phyloP scores from a whole-genome alignment of 2,329 filamentous ascomycete genomes.

The Ceratocystis smalleyi region DNA sequence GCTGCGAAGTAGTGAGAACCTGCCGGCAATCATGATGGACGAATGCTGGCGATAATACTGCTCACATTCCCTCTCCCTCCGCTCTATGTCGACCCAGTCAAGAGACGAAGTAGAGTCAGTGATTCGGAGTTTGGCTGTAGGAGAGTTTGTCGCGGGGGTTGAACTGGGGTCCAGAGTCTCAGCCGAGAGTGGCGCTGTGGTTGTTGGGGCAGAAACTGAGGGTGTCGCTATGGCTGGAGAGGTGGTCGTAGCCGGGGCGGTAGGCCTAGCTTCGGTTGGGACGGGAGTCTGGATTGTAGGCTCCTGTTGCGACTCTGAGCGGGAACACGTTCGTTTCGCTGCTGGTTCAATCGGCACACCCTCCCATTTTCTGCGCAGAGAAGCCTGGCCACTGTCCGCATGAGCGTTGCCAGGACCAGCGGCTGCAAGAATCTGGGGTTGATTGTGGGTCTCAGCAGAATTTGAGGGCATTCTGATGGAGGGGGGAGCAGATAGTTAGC shows the following conservation, averaged over 20 bases:
- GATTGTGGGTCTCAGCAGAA: not conserved
- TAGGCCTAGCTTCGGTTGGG: not conserved
- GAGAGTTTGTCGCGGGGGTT: too few species aligned
- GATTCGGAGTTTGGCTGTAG: too few species aligned
- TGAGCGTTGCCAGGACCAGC: not conserved
- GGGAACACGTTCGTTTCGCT: not conserved
- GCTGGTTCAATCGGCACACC: not conserved
- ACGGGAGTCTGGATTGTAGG: not conserved
- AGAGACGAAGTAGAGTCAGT: not conserved
- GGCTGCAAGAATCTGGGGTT: not conserved
- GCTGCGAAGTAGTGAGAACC: not conserved
- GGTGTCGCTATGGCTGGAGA: not conserved
- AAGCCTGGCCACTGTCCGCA: not conserved
- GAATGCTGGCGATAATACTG: not conserved
- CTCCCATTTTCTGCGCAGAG: not conserved
- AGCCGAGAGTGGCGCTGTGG: too few species aligned
- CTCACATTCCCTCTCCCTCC: too few species aligned
- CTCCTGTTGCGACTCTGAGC: not conserved
- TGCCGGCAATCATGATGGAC: not conserved
- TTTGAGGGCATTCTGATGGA: not conserved
- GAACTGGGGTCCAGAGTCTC: too few species aligned
- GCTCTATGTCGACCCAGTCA: not conserved
- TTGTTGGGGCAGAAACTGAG: not conserved
- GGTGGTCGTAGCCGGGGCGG: not conserved
- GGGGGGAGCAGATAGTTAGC: not conserved